phyloP scores from a whole-genome alignment of 1,139 yeast genomes.

The Blastobotrys indianensis region DNA sequence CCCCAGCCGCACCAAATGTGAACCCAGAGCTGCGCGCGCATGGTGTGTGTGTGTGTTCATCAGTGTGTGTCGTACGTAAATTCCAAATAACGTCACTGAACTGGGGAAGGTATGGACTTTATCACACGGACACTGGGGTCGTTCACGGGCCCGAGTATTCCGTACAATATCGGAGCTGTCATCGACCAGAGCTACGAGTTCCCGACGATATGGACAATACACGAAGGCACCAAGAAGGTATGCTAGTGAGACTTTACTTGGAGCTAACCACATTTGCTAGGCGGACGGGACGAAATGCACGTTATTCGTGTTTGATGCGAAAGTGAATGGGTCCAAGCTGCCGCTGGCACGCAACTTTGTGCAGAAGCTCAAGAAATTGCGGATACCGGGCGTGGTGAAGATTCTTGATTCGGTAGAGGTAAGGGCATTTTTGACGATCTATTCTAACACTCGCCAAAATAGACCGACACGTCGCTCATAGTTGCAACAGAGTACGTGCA shows the following conservation, averaged over 20 bases:
- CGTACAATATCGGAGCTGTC: slow-evolving; percentile 28
- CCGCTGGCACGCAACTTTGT: slow-evolving; percentile 59
- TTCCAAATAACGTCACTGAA: too few species aligned
- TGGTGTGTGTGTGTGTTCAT: too few species aligned
- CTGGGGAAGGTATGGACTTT: slow-evolving; percentile 30
- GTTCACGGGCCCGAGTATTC: slow-evolving; percentile 30
- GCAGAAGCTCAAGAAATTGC: slow-evolving; percentile 58
- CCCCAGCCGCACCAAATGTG: too few species aligned
- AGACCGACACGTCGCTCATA: slow-evolving; percentile 50
- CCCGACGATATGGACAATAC: slow-evolving; percentile 45
- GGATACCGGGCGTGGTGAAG: slow-evolving; percentile 71
- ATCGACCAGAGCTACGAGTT: slow-evolving; percentile 21
- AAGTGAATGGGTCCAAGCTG: slow-evolving; percentile 37
- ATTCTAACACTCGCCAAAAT: too few species aligned
- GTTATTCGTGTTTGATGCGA: slow-evolving; percentile 57
- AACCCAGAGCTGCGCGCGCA: too few species aligned
- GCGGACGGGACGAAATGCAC: slow-evolving; percentile 42
- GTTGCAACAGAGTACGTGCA: slow-evolving; percentile 70
- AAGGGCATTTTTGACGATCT: not conserved
- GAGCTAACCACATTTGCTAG: slow-evolving; percentile 15
- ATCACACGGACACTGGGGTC: slow-evolving; percentile 35
- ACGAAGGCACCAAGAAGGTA: slow-evolving; percentile 39
- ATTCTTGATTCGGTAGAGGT: slow-evolving; percentile 56
- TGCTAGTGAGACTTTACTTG: slow-evolving; percentile 3
- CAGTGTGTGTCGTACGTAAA: too few species aligned